Evolutionary conservation across 768 basidiomycete genomes (phyloP).

Genomic region (Lactarius vividus): DNA sequence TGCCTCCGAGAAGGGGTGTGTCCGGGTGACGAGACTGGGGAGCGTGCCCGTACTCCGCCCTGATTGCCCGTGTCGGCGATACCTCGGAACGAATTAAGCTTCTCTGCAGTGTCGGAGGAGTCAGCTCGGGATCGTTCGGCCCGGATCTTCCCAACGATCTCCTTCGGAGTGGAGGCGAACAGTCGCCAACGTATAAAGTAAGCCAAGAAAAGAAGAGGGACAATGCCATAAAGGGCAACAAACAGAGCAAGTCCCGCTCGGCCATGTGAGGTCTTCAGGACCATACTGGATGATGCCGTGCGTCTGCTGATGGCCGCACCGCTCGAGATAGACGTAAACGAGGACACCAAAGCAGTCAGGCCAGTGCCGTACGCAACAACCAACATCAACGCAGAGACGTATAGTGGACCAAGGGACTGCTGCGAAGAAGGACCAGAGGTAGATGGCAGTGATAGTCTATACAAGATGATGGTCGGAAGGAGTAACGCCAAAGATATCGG

Average conservation of each 20-base stretch:
- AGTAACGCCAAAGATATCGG: conserved; percentile 49
- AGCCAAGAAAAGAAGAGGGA: conserved; percentile 43
- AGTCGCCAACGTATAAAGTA: conserved; percentile 28
- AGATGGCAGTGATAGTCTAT: conserved; percentile 43
- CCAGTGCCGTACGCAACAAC: conserved; percentile 57
- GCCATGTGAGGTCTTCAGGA: conserved; percentile 61
- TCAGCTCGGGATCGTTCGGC: conserved; percentile 33
- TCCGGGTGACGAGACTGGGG: conserved; percentile 33
- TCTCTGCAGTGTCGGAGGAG: conserved; percentile 44
- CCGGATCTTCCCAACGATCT: conserved; percentile 19
- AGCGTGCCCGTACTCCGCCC: conserved; percentile 28
- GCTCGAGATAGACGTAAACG: conserved; percentile 55
- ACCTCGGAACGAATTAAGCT: conserved; percentile 32
- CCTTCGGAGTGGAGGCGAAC: conserved; percentile 10
- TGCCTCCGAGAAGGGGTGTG: conserved; percentile 35
- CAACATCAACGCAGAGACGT: conserved; percentile 40
- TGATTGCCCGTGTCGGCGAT: conserved; percentile 22
- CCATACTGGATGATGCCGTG: conserved; percentile 31
- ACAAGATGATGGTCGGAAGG: conserved; percentile 42
- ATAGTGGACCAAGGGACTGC: conserved; percentile 34
- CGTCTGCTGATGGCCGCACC: conserved; percentile 33
- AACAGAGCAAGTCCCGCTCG: conserved; percentile 65
- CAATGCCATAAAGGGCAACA: conserved; percentile 52
- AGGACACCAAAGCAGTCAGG: conserved; percentile 55
- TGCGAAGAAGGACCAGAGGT: conserved; percentile 30